Conservation (phyloP, 164 flowering plant species). For the Liriodendron chinense region DNA sequence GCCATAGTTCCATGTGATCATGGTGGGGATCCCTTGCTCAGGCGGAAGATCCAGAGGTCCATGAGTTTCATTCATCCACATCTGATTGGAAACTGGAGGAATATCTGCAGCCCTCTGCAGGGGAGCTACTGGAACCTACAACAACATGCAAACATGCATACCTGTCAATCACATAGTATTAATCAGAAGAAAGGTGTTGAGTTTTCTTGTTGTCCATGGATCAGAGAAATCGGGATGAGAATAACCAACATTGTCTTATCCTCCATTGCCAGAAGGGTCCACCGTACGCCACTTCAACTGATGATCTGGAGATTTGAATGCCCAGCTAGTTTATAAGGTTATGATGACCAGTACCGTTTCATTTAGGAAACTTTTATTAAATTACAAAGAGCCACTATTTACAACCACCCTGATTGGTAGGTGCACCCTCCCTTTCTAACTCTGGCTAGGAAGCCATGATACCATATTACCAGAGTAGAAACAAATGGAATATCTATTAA, state of each 20-base stretch:
- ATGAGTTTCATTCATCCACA: slow-evolving; percentile 45
- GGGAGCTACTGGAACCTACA: slow-evolving; percentile 74
- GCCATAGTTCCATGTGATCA: slow-evolving; percentile 82
- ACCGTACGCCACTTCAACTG: too few relatives aligned
- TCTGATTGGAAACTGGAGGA: slow-evolving; percentile 33
- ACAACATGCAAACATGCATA: not conserved
- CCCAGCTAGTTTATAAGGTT: too few relatives aligned
- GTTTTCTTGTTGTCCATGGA: too few relatives aligned
- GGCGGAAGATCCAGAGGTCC: slow-evolving; percentile 34
- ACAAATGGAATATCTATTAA: not conserved
- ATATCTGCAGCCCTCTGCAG: slow-evolving; percentile 46
- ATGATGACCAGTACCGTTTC: too few relatives aligned
- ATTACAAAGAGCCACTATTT: not conserved
- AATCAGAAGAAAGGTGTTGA: not conserved
- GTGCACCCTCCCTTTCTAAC: not conserved
- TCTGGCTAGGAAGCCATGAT: not conserved
- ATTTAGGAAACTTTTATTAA: too few relatives aligned
- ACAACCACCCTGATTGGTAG: not conserved
- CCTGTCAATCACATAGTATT: not conserved
- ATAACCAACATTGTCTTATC: not conserved
- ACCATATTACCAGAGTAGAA: not conserved
- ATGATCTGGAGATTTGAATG: too few relatives aligned
- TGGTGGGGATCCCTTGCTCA: slow-evolving; percentile 66
- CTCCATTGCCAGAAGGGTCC: not conserved
- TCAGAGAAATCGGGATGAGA: too few relatives aligned